Percentiles rank a stretch among this genome's conserved stretches.
These are phyloP conservation scores for Pholiota molesta DNA, from an alignment of 768 basidiomycete species.

Conservation along the genomic window DNA sequence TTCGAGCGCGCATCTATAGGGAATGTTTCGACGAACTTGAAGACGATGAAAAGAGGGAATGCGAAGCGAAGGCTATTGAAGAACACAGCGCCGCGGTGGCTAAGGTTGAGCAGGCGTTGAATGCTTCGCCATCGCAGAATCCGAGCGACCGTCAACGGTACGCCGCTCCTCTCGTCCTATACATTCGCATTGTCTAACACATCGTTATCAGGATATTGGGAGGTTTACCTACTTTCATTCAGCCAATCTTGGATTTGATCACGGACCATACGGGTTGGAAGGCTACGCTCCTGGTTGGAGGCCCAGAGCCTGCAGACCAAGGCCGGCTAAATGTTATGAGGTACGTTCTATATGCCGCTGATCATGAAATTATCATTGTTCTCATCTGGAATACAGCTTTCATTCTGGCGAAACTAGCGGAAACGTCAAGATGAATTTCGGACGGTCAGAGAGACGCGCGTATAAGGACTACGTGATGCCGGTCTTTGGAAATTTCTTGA, in stretches of 20 bases:
- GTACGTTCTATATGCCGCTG: not conserved
- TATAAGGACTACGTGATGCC: not conserved
- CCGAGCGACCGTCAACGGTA: not conserved
- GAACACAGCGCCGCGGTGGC: not conserved
- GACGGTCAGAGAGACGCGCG: not conserved
- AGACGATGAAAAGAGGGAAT: not conserved
- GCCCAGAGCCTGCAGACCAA: not conserved
- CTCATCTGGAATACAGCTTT: not conserved
- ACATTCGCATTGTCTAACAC: not conserved
- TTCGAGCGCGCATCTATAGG: not conserved
- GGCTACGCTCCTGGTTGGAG: not conserved
- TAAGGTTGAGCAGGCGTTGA: not conserved
- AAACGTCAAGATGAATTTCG: not conserved
- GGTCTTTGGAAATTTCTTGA: not conserved
- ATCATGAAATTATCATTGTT: not conserved
- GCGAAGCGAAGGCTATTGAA: not conserved
- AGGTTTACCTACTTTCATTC: not conserved
- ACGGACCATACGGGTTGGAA: not conserved
- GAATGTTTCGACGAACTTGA: not conserved
- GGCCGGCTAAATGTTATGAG: not conserved
- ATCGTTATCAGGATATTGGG: not conserved
- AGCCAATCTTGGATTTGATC: not conserved
- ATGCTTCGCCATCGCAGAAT: not conserved
- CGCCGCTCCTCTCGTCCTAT: not conserved
- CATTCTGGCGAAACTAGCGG: not conserved